Conservation (phyloP, 2,329 filamentous ascomycete genomes). For the Leptographium galeiforme region DNA sequence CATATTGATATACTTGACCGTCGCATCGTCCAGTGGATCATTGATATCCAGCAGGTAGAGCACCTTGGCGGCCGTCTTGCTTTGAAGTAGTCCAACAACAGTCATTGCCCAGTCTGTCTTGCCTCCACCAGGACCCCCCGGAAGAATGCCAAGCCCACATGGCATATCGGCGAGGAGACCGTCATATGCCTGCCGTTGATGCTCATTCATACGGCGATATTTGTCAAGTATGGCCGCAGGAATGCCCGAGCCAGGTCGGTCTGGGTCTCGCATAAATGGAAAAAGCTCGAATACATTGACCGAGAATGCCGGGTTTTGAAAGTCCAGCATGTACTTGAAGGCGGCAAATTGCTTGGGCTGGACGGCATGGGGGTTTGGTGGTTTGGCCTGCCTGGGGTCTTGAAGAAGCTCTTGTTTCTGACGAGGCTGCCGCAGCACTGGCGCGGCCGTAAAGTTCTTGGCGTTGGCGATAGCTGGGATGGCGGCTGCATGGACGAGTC, state of each 20-base stretch:
- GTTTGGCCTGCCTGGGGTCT: neutral
- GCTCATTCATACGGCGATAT: constrained; percentile 21
- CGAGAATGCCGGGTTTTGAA: constrained; percentile 8
- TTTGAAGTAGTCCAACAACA: constrained; percentile 21
- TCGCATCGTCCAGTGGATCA: constrained; percentile 31
- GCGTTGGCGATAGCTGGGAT: neutral
- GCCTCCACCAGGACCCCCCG: constrained; percentile 32
- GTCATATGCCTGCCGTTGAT: constrained; percentile 24
- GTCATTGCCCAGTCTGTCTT: constrained; percentile 34
- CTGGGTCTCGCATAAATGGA: constrained; percentile 12
- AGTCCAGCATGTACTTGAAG: constrained; percentile 12
- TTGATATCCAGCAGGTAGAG: constrained; percentile 35
- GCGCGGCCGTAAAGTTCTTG: neutral
- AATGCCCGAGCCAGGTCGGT: constrained; percentile 3
- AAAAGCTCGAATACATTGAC: constrained; percentile 13
- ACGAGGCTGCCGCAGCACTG: neutral
- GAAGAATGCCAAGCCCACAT: constrained; percentile 29
- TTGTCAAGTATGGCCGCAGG: constrained; percentile 9
- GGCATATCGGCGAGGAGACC: constrained; percentile 24
- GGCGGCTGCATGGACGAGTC: constrained; percentile 3
- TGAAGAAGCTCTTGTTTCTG: neutral
- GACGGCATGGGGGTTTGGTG: constrained; percentile 1
- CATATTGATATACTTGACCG: constrained; percentile 25
- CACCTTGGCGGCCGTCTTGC: constrained; percentile 18
- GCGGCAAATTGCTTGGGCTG: constrained; percentile 11